These are phyloP conservation scores for Cyanidiococcus yangmingshanensis DNA, from an alignment of 23 red algal genomes.

Conservation along the genomic window DNA sequence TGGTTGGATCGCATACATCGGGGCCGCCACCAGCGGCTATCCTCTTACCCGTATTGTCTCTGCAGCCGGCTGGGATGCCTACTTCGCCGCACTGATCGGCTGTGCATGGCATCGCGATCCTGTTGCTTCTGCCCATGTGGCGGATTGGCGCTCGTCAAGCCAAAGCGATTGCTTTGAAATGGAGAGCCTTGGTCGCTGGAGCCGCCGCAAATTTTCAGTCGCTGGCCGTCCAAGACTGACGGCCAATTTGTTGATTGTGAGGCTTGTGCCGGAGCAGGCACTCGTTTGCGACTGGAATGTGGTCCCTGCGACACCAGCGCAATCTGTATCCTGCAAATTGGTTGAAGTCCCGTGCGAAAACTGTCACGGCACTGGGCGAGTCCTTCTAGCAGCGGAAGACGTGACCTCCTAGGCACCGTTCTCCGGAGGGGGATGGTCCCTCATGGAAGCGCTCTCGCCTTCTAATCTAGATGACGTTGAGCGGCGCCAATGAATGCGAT, in stretches of 20 bases:
- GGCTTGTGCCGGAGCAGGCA: conserved; percentile 73
- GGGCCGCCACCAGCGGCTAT: conserved; percentile 83
- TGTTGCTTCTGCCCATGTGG: conserved; percentile 97
- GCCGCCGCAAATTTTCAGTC: conserved; percentile 19
- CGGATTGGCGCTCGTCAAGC: conserved; percentile 61
- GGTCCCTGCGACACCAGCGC: conserved; percentile 89
- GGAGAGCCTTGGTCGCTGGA: conserved; percentile 15
- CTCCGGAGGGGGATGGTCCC: too few relatives aligned
- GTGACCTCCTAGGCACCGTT: not conserved
- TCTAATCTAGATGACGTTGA: too few relatives aligned
- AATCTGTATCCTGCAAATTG: conserved; percentile 69
- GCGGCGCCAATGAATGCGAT: too few relatives aligned
- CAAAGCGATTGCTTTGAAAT: conserved; percentile 46
- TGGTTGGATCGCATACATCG: conserved; percentile 96
- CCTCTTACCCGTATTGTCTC: conserved; percentile 80
- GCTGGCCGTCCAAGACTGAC: conserved; percentile 14
- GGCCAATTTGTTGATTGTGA: conserved; percentile 45
- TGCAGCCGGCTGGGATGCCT: conserved; percentile 77
- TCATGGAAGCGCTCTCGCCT: too few relatives aligned
- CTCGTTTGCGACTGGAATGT: conserved; percentile 63
- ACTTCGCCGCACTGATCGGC: conserved; percentile 64
- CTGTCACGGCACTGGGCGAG: conserved; percentile 64
- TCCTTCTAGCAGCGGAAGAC: conserved; percentile 6
- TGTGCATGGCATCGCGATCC: conserved; percentile 56
- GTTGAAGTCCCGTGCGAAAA: conserved; percentile 62